phyloP scores from a whole-genome alignment of 495 filamentous ascomycete genomes.

The Sordaria brevicollis region DNA sequence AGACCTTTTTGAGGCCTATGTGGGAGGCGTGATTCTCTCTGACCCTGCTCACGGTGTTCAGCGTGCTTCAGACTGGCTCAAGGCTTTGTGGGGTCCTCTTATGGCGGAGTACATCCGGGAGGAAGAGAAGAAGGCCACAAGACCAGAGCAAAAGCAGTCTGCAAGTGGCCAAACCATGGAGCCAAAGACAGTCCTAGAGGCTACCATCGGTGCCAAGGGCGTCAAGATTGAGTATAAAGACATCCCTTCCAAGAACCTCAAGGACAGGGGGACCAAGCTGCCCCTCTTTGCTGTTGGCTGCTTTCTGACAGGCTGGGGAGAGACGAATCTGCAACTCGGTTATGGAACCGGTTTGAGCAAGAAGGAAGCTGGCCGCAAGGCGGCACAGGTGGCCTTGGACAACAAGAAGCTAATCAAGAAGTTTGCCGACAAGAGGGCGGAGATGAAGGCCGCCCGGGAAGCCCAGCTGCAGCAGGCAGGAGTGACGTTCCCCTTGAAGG shows the following conservation, averaged over 20 bases:
- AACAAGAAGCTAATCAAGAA: constrained; percentile 48
- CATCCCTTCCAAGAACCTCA: constrained; percentile 39
- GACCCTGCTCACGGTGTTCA: constrained; percentile 48
- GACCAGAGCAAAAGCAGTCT: constrained; percentile 11
- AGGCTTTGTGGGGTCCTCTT: constrained; percentile 50
- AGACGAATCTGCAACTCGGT: constrained; percentile 52
- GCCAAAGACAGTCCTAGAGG: constrained; percentile 43
- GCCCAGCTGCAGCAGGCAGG: constrained; percentile 4
- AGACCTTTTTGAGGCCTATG: constrained; percentile 84
- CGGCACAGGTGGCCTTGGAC: constrained; percentile 54
- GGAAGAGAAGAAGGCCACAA: constrained; percentile 18
- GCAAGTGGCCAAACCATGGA: constrained; percentile 5
- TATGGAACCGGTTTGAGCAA: constrained; percentile 60
- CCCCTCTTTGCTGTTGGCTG: constrained; percentile 56
- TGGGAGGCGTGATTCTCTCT: constrained; percentile 64
- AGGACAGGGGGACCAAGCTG: constrained; percentile 47
- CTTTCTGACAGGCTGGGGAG: constrained; percentile 65
- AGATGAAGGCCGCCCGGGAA: constrained; percentile 15
- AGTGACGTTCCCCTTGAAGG: not conserved
- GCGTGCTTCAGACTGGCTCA: constrained; percentile 56
- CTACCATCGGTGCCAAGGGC: constrained; percentile 45
- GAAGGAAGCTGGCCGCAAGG: constrained; percentile 60
- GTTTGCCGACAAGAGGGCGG: constrained; percentile 42
- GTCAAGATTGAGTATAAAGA: constrained; percentile 59
- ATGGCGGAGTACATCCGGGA: constrained; percentile 33